Conservation (phyloP, 345 rosid species). For the Arabidopsis suecica region DNA sequence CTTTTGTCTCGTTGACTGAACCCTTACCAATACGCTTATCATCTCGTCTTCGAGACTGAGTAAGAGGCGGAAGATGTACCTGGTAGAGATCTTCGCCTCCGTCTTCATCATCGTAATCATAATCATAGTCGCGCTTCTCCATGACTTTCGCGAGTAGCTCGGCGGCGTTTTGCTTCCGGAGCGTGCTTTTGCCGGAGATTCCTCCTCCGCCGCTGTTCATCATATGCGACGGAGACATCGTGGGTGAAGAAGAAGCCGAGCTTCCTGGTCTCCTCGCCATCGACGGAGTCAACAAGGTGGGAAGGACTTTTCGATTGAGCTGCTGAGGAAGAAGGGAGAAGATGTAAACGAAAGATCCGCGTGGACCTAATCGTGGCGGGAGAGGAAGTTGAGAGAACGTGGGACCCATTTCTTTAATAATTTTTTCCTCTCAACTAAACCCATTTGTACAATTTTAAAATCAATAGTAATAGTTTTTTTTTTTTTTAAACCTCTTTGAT, state of each 20-base stretch:
- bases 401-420: constrained; percentile 34
- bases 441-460: not conserved
- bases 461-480: no score
- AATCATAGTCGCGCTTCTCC: constrained; percentile 74
- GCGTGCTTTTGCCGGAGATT: constrained; percentile 60
- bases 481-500: no score
- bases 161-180: constrained; percentile 95
- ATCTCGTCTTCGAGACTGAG: constrained; percentile 36
- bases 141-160: constrained; percentile 89
- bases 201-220: constrained; percentile 48
- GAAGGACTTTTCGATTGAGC: not conserved
- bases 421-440: not conserved
- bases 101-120: constrained; percentile 58
- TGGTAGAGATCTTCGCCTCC: constrained; percentile 67
- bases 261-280: constrained; percentile 84
- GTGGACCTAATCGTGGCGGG: constrained; percentile 46
- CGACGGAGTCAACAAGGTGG: constrained; percentile 44
- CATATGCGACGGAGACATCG: constrained; percentile 83
- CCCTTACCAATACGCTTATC: constrained; percentile 41
- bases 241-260: constrained; percentile 88
- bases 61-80: constrained; percentile 45
- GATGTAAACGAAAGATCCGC: constrained; percentile 9
- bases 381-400: constrained; percentile 44
- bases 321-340: constrained; percentile 17
- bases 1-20: constrained; percentile 47